Evolutionary conservation across 208 protist genomes (phyloP).

Genomic region (Acanthamoeba healyi): DNA sequence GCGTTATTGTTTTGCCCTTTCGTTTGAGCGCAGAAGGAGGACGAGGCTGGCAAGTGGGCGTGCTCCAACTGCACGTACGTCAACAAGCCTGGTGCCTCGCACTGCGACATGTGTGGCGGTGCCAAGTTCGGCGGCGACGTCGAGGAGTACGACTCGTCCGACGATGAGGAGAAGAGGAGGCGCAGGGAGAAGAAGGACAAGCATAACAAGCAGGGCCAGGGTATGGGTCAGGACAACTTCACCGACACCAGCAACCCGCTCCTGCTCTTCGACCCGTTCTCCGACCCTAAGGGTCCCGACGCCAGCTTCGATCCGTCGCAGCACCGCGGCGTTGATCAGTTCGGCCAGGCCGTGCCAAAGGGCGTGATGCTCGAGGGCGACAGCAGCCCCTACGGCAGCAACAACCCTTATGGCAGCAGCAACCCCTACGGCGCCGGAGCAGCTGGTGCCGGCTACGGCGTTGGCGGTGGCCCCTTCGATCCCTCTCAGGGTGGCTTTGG

Average conservation of each 20-base stretch:
- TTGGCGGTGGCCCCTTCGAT: not conserved
- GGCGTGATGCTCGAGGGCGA: constrained; percentile 13
- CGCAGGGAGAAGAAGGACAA: not conserved
- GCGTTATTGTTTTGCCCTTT: not conserved
- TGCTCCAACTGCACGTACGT: constrained; percentile 37
- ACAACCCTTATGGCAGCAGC: not conserved
- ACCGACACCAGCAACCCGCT: constrained; percentile 16
- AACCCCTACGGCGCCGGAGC: not conserved
- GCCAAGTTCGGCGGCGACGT: constrained; percentile 34
- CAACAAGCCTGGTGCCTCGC: constrained; percentile 31
- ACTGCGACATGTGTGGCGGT: constrained; percentile 12
- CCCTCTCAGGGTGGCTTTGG: not conserved
- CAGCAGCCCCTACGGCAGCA: not conserved
- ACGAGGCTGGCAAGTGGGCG: not conserved
- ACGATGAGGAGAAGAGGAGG: constrained; percentile 17
- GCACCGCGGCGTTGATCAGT: constrained; percentile 16
- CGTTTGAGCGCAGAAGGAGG: not conserved
- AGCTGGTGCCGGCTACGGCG: not conserved
- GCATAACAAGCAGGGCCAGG: not conserved
- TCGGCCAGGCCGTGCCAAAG: constrained; percentile 17
- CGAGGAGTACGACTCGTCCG: not conserved
- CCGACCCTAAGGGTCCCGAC: not conserved
- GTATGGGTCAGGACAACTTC: not conserved
- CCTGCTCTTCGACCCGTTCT: constrained; percentile 40
- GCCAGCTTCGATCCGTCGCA: not conserved